Base-by-base conservation (phyloP, 257 asterid genomes). In the Osmanthus fragrans region DNA sequence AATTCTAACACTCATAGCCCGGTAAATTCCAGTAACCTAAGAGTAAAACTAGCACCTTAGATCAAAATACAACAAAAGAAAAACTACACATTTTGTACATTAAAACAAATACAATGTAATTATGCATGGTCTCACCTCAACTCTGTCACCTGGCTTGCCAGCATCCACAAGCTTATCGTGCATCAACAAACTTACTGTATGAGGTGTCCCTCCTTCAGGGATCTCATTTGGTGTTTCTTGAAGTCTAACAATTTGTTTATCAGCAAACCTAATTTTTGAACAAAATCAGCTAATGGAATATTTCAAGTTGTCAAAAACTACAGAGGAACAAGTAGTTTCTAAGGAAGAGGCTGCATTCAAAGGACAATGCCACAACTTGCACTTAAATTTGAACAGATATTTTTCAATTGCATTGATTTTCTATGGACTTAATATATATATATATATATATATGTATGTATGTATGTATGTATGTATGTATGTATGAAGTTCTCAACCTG, bases 191-290 rank as follows among this genome's bases (percentile, higher is more conserved):
- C 98, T 93, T 77, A 96, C 99, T 0, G 98, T 96, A 84, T 96
- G 98, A 70, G 99, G 99, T 33, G 99, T 96, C 69, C 99, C 99
- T 75, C 99, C 99, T 73, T 96, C 99, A 0, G 97, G 99, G 73
- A 96, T 96, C 79, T 96, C 97, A 85, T 96, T 97, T 23, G 98
- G 99, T 30, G 97, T 96, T 84, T 96, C 99, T 87, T 96, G 99
- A 78, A 96, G 90, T 83, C 96, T 93, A 87, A 96, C 98, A 29
- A 96, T 89, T 90, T 96, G 99, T 87, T 96, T 96, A 86, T 94
- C 98, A 60, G 96, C 93, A 90, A 94, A 96, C 89, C 98, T 96
- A 36, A 30, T 64, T 58, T 42, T 30, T 13, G 3, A 27, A 73
- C 34, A 77, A 76, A 40, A 11, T 23, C 47, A 67, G 77, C 75